Conservation (phyloP, 1,139 yeast species). For the Candida gigantensis region DNA sequence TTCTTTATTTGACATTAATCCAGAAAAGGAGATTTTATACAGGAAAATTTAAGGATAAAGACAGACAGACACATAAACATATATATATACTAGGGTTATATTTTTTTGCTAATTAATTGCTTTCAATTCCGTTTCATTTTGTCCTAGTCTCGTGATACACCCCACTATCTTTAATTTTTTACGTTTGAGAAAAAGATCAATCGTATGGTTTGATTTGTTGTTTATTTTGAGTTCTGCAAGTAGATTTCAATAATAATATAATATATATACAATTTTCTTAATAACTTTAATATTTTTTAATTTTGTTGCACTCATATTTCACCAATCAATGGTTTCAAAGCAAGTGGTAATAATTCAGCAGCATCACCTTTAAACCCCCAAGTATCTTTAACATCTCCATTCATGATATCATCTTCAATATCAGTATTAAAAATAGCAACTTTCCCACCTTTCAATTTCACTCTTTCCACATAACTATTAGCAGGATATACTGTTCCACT, state of each 20-base stretch:
- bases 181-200: too few relatives aligned
- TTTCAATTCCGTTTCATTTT: too few relatives aligned
- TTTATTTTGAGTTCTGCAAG: not conserved
- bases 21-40: not conserved
- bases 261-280: not conserved
- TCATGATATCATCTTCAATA: conserved; percentile 44
- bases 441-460: conserved; percentile 69
- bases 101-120: too few relatives aligned
- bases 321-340: conserved; percentile 55
- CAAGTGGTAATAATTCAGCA: conserved; percentile 65
- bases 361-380: conserved; percentile 89
- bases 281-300: not conserved
- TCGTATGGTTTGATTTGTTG: too few relatives aligned
- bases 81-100: too few relatives aligned
- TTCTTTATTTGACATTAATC: conserved; percentile 9
- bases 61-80: too few relatives aligned
- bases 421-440: conserved; percentile 84
- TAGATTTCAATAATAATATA: not conserved
- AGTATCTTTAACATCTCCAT: conserved; percentile 41
- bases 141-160: too few relatives aligned
- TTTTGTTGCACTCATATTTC: conserved; percentile 12
- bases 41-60: not conserved
- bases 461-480: conserved; percentile 83
- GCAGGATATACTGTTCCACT: conserved; percentile 90
- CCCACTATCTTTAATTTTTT: too few relatives aligned